These are phyloP conservation scores for Sisymbrium altissimum DNA, from an alignment of 345 rosid species.

Conservation along the genomic window DNA sequence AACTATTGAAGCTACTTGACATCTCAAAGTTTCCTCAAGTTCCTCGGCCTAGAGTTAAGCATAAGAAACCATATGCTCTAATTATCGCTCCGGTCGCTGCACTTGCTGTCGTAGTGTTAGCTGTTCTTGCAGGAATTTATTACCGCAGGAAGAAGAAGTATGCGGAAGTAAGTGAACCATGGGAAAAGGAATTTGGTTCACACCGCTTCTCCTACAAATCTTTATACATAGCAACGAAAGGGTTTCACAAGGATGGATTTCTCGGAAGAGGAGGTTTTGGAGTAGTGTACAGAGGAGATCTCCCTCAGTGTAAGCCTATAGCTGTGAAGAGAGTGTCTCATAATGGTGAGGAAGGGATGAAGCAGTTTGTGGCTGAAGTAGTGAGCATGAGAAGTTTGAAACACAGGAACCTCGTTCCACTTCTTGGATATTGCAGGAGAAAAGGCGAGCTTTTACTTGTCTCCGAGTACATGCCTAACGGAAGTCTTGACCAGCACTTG, in stretches of 20 bases:
- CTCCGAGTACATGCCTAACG: slow-evolving; percentile 46
- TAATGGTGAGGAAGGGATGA: slow-evolving; percentile 42
- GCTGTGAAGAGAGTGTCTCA: slow-evolving; percentile 51
- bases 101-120: slow-evolving; percentile 11
- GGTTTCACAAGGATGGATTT: slow-evolving; percentile 39
- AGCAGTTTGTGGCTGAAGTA: slow-evolving; percentile 49
- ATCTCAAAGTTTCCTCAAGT: slow-evolving; percentile 49
- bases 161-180: slow-evolving; percentile 41
- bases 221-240: slow-evolving; percentile 40
- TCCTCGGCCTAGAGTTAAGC: slow-evolving; percentile 39
- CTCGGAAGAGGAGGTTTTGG: slow-evolving; percentile 55
- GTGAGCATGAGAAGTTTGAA: slow-evolving; percentile 45
- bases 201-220: slow-evolving; percentile 41
- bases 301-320: slow-evolving; percentile 28
- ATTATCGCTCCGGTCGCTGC: slow-evolving; percentile 10
- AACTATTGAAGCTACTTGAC: slow-evolving; percentile 37
- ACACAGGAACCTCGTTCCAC: slow-evolving; percentile 51
- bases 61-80: slow-evolving; percentile 18
- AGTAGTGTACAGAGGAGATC: slow-evolving; percentile 43
- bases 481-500: slow-evolving; percentile 45
- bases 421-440: slow-evolving; percentile 47
- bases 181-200: slow-evolving; percentile 46
- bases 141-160: slow-evolving; percentile 33
- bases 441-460: slow-evolving; percentile 44
- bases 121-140: slow-evolving; percentile 20